Evolutionary conservation across 2,329 filamentous ascomycete species (phyloP), one percentile per base, ranked within the genome.

Genomic region (Stemphylium vesicarium): DNA sequence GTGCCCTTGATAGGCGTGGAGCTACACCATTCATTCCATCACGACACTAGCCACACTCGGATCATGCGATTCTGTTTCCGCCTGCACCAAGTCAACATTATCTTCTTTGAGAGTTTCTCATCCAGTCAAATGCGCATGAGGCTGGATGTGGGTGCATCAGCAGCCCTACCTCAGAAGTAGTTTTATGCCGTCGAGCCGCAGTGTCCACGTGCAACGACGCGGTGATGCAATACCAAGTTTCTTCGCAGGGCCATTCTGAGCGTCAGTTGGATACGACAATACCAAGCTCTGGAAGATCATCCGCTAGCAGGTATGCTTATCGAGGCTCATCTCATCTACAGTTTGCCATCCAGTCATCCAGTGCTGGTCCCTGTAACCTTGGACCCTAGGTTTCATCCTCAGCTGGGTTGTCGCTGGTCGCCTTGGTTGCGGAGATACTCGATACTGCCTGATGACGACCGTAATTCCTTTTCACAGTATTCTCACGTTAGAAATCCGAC

Each of bases 231-330:
- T 29, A n/a, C 42, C 24, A 45, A 31, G 22, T 24, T 42, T 18
- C n/a, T 22, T 38, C n/a, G 24, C 48, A 20, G 10, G n/a, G 12
- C 18, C 9, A 11, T 31, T 15, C 5, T 13, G 4, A 15, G 22
- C 24, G 32, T 39, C 38, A 36, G 57, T 60, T 64, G 58, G 62
- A 38, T 20, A 29, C 37, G 50, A 37, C 18, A 37, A 39, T 56
- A 51, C 52, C 54, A 65, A 62, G 62, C 60, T 57, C 63, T 60
- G 36, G 36, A 43, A 29, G 62, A 68, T 66, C 64, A 31, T 16
- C 60, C 41, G 50, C 62, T 62, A 64, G 52, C 18, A 56, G 18
- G 48, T 57, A 60, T 67, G 60, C 60, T 63, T 64, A 55, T 58
- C 44, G 22, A 20, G 32, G 57, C 59, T 62, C 53, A 61, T 58